phyloP scores from a whole-genome alignment of 2,329 filamentous ascomycete genomes.

The Epichloe amarillans region DNA sequence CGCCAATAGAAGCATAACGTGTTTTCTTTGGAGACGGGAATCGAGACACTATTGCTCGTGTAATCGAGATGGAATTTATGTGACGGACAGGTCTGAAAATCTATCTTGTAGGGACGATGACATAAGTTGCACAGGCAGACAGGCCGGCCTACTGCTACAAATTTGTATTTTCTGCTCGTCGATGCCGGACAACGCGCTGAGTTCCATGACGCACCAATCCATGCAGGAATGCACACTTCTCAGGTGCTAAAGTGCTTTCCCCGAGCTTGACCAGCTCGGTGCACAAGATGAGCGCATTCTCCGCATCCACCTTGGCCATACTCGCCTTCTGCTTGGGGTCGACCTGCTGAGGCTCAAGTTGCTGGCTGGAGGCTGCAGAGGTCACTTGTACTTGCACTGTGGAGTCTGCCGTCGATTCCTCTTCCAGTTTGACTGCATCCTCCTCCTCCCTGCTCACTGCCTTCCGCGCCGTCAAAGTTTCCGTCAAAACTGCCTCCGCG shows the following conservation, averaged over 20 bases:
- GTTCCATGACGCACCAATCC: constrained; percentile 37
- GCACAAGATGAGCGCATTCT: constrained; percentile 48
- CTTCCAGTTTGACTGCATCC: constrained; percentile 6
- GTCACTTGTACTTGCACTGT: constrained; percentile 6
- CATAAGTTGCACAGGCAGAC: no score
- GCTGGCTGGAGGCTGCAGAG: constrained; percentile 14
- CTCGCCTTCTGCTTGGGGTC: constrained; percentile 29
- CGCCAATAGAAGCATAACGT: not conserved
- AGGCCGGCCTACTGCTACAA: no score
- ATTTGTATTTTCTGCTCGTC: not conserved
- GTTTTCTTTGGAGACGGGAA: not conserved
- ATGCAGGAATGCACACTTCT: constrained; percentile 29
- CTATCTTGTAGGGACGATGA: no score
- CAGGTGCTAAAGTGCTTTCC: constrained; percentile 25
- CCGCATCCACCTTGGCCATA: constrained; percentile 40
- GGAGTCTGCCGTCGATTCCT: constrained; percentile 12
- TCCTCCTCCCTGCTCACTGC: constrained; percentile 8
- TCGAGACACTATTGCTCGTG: constrained; percentile 1
- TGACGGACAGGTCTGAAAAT: no score
- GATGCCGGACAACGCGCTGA: constrained; percentile 23
- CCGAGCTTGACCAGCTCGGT: constrained; percentile 38
- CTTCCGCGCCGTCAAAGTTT: constrained; percentile 32
- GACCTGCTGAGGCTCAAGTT: constrained; percentile 33
- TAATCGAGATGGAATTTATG: not conserved
- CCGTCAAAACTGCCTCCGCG: constrained; percentile 30